Base-by-base conservation (phyloP, 805 yeast genomes). In the Saccharomycopsis javanensis region DNA sequence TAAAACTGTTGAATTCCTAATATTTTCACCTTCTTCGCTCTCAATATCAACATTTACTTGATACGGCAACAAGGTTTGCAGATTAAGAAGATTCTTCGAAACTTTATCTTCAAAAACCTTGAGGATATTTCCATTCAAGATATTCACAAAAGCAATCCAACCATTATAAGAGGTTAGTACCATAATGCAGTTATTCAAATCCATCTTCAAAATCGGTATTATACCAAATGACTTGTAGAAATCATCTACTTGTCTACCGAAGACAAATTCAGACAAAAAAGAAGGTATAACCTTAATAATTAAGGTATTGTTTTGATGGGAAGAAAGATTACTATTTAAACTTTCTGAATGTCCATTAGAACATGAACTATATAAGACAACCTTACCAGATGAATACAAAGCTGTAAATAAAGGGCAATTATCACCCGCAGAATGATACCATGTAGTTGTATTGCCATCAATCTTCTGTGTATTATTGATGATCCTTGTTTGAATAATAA, bases 41-140 rank as follows among this genome's bases (percentile, higher is more conserved):
- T 38, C 50, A n/a, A 42, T 16, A 13, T 25, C 34, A 34, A 51
- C 42, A 31, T 15, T 28, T 4, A 52, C 34, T 25, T 35, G 48
- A 30, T 48, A 48, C 6, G 35, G 51, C n/a, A 28, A 10, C 31
- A 34, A 38, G 3, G 46, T 20, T 16, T 27, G 30, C 30, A 34
- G 38, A 35, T 23, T 35, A 15, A 53, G 28, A 33, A 57, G 30
- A 30, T 31, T 31, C 16, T 54, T 58, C 4, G 51, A 58, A 11
- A 60, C 38, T 35, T 58, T 50, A 25, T 51, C 35, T 33, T 58
- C 58, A 10, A 56, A 50, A 13, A 58, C 53, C 48, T 53, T 58
- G 38, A 60, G 52, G 20, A 60, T 56, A 27, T 46, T 23, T 13
- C 63, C 63, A 50, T 59, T 60, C 30, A 60, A 46, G n/a, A 58